A percentile compares a stretch with the other conserved stretches of the same genome.
These are phyloP conservation scores for Didymella arachidicola DNA, from an alignment of 2,329 filamentous ascomycete genomes.

Conservation along the genomic window DNA sequence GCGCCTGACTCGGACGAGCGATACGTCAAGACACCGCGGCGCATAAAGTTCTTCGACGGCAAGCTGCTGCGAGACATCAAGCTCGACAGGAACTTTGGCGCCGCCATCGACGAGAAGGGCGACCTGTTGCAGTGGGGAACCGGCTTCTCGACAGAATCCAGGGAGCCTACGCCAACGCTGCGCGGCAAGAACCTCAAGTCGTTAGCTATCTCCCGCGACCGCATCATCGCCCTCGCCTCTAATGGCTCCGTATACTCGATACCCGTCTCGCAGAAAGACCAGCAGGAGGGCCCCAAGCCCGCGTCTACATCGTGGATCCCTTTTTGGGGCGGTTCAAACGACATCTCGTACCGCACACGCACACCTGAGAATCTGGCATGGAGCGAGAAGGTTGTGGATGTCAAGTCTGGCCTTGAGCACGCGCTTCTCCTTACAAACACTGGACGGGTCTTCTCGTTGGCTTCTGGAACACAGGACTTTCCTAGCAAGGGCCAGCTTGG, in stretches of 20 bases:
- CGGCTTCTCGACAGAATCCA: constrained; percentile 71
- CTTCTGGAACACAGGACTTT: constrained; percentile 78
- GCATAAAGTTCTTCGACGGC: constrained; percentile 83
- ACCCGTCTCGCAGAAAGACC: constrained; percentile 76
- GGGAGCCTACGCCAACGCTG: constrained; percentile 73
- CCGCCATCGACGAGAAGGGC: constrained; percentile 85
- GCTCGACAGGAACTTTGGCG: constrained; percentile 81
- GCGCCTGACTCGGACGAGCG: constrained; percentile 81
- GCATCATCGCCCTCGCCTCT: constrained; percentile 79
- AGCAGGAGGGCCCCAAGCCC: constrained; percentile 68
- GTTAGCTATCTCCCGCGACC: constrained; percentile 79
- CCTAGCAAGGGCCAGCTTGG: constrained; percentile 88
- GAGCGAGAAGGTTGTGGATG: constrained; percentile 75
- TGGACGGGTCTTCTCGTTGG: constrained; percentile 89
- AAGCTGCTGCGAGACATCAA: constrained; percentile 87
- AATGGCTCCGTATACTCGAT: constrained; percentile 85
- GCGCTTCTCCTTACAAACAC: constrained; percentile 82
- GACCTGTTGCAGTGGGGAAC: constrained; percentile 92
- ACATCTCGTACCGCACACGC: constrained; percentile 77
- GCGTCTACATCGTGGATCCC: constrained; percentile 75
- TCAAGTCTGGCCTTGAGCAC: constrained; percentile 84
- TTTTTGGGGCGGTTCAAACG: constrained; percentile 69
- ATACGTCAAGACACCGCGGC: constrained; percentile 79
- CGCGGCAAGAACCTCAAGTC: constrained; percentile 81
- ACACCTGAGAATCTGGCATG: constrained; percentile 69